Evolutionary conservation across 2,329 filamentous ascomycete genomes (phyloP).

Genomic region (Fonsecaea multimorphosa): DNA sequence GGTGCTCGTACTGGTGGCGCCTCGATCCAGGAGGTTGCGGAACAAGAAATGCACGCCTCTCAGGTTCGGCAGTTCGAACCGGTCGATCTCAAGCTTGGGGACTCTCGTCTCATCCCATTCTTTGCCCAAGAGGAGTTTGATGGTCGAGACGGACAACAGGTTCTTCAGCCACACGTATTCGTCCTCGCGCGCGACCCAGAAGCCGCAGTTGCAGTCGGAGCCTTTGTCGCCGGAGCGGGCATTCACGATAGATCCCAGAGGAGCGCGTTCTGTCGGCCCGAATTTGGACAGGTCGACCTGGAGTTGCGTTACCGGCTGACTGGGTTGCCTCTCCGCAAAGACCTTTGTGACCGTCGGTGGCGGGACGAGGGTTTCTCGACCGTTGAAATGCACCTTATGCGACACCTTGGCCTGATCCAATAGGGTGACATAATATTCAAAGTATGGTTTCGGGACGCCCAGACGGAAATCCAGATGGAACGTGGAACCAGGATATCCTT

Average conservation of each 20-base stretch:
- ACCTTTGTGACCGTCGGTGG: constrained; percentile 39
- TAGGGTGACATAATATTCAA: constrained; percentile 43
- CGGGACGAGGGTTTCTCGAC: constrained; percentile 37
- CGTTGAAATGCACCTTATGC: constrained; percentile 42
- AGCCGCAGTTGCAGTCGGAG: constrained; percentile 46
- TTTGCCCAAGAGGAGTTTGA: constrained; percentile 46
- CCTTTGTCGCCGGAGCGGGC: constrained; percentile 48
- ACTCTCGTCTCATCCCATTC: constrained; percentile 44
- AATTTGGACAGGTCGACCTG: constrained; percentile 38
- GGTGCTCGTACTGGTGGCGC: constrained; percentile 45
- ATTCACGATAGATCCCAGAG: constrained; percentile 45
- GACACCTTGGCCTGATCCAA: constrained; percentile 40
- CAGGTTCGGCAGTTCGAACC: constrained; percentile 55
- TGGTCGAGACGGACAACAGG: constrained; percentile 34
- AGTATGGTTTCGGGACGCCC: constrained; percentile 47
- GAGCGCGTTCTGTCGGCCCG: constrained; percentile 41
- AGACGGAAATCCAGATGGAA: constrained; percentile 46
- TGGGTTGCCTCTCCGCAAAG: constrained; percentile 40
- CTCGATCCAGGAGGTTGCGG: constrained; percentile 47
- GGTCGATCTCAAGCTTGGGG: constrained; percentile 48
- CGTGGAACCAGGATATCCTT: constrained; percentile 49
- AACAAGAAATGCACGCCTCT: constrained; percentile 50
- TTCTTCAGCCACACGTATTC: constrained; percentile 44
- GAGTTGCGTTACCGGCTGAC: constrained; percentile 35
- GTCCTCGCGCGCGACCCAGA: constrained; percentile 44